Percentiles rank a stretch among this genome's conserved stretches.
Evolutionary conservation across 345 rosid genomes (phyloP).

Genomic region (sweet orange (Citrus sinensis)): DNA sequence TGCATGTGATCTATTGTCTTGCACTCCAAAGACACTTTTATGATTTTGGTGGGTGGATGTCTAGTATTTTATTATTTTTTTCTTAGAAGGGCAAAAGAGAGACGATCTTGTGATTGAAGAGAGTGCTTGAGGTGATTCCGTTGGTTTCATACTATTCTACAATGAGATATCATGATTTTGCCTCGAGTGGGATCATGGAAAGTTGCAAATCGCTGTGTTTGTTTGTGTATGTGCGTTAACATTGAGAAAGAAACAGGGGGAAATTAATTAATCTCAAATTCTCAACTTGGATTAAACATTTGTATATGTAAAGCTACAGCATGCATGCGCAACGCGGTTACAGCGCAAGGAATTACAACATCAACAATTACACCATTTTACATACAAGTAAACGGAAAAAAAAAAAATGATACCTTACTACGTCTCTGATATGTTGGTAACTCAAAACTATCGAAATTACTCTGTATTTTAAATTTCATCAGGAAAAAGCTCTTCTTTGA

Average conservation of each 20-base stretch:
- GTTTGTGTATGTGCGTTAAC: not conserved
- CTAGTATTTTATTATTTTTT: not conserved
- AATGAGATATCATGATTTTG: slow-evolving; percentile 7
- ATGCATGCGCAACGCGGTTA: not conserved
- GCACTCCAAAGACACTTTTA: not conserved
- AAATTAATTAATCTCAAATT: not conserved
- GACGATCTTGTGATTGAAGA: slow-evolving; percentile 4
- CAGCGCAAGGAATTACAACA: not conserved
- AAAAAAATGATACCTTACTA: not conserved
- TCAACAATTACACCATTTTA: not conserved
- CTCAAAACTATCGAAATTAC: not conserved
- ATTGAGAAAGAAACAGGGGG: not conserved
- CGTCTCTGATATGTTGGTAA: not conserved
- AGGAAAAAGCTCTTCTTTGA: slow-evolving; percentile 82
- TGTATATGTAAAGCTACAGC: not conserved
- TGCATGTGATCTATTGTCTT: not conserved
- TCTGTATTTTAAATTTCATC: slow-evolving; percentile 28
- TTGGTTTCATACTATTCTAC: not conserved
- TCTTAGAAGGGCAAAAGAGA: not conserved
- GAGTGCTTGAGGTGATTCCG: not conserved
- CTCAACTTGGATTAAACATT: not conserved
- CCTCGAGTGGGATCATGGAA: slow-evolving; percentile 2
- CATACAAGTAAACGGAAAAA: not conserved
- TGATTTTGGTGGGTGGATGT: not conserved
- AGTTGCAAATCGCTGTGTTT: not conserved